These are phyloP conservation scores for Leishmania lainsoni DNA, from an alignment of 208 protist species.

Conservation along the genomic window DNA sequence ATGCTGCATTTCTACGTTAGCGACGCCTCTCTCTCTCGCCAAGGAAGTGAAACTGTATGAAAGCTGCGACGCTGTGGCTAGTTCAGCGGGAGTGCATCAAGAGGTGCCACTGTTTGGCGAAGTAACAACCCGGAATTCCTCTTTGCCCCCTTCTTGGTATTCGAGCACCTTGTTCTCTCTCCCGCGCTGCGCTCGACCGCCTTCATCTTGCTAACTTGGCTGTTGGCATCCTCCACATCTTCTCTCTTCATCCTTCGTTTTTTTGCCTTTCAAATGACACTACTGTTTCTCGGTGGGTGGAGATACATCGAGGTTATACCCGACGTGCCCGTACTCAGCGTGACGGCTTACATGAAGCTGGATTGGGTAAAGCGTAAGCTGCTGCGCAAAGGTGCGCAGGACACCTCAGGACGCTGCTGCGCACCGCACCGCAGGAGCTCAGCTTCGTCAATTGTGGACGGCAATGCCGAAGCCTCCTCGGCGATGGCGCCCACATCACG, in stretches of 20 bases:
- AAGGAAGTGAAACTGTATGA: neutral
- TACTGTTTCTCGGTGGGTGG: neutral
- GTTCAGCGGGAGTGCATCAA: neutral
- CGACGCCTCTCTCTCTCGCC: neutral
- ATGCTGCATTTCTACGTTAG: neutral
- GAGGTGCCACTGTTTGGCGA: neutral
- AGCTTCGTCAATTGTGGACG: neutral
- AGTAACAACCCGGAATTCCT: neutral
- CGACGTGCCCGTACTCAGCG: neutral
- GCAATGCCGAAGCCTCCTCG: neutral
- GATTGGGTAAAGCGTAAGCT: constrained; percentile 32
- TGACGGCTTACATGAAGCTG: constrained; percentile 2
- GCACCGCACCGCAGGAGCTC: neutral
- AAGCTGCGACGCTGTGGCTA: neutral
- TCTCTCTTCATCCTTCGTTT: neutral
- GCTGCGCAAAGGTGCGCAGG: neutral
- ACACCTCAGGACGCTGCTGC: neutral
- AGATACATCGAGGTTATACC: neutral
- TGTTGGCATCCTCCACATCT: neutral
- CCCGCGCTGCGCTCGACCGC: neutral
- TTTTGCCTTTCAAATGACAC: neutral
- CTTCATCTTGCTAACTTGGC: neutral
- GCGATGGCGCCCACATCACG: neutral
- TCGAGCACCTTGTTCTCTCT: neutral
- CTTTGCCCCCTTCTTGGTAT: neutral